phyloP scores from a whole-genome alignment of 768 basidiomycete species.

The Suillus luteus region DNA sequence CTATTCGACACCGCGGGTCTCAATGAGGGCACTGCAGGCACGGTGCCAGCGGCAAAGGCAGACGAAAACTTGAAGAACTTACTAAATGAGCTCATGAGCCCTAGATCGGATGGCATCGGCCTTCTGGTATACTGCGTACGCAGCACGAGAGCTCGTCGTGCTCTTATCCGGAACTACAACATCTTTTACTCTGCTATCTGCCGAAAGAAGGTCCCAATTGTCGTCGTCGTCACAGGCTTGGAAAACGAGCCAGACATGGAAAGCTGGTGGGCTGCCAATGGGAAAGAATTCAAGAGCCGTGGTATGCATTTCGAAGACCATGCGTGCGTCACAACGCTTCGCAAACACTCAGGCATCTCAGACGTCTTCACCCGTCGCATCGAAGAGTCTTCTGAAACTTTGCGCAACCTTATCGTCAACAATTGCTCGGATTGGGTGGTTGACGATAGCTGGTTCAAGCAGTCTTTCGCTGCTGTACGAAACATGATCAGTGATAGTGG shows the following conservation, averaged over 20 bases:
- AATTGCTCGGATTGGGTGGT: constrained; percentile 14
- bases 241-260: constrained; percentile 37
- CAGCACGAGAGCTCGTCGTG: constrained; percentile 34
- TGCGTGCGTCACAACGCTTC: constrained; percentile 44
- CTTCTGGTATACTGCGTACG: constrained; percentile 43
- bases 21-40: constrained; percentile 27
- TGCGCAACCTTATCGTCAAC: constrained; percentile 27
- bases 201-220: constrained; percentile 38
- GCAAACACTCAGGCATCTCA: constrained; percentile 8
- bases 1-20: constrained; percentile 44
- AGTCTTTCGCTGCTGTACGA: constrained; percentile 5
- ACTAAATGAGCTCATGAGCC: constrained; percentile 20
- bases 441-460: constrained; percentile 10
- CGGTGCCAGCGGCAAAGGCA: constrained; percentile 16
- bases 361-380: neutral
- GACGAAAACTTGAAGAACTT: constrained; percentile 23
- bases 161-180: constrained; percentile 37
- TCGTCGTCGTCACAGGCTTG: constrained; percentile 41
- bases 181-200: constrained; percentile 44
- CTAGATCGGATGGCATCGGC: constrained; percentile 13
- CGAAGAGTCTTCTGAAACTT: constrained; percentile 23
- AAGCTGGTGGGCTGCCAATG: constrained; percentile 37
- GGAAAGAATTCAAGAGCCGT: constrained; percentile 27
- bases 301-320: constrained; percentile 26
- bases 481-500: constrained; percentile 3